Evolutionary conservation across 106 monocot species (phyloP), one percentile per base, ranked within the genome.

Genomic region (Chionographis japonica): DNA sequence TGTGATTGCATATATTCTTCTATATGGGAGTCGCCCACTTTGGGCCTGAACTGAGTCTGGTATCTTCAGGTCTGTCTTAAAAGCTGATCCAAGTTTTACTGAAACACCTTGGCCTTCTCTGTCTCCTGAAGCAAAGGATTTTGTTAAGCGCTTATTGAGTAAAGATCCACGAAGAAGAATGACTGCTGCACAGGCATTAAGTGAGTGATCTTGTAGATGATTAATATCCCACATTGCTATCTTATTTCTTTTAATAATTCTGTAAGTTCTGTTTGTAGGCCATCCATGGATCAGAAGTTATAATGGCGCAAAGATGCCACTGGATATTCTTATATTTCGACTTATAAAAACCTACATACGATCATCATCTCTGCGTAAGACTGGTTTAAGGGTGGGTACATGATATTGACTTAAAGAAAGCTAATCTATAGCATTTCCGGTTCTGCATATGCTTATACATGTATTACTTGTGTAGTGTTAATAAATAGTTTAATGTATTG

Each of bases 31-130:
- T 65, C 92, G 92, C 11, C 92, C 92, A 71, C 88, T 92, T 73
- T 92, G 92, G 92, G 88, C 88, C 4, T 77, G 92, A 72, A 86
- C 92, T 36, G 92, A 92, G 52, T 92, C 92, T 77, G 92, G 92
- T 56, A 92, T 92, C 20, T 92, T 92, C 65, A 72, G 92, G 57
- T 70, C 92, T 37, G 92, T 92, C 52, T 58, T 92, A 18, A 92
- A 92, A 81, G 88, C 92, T 64, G 85, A 92, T 76, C 92, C 92
- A 58, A 86, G 80, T 72, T 92, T 88, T 58, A 85, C 63, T 50
- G 92, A 88, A 60, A 68, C 70, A 13, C 92, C 92, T 43, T 92
- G 92, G 92, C 92, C 88, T 57, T 88, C 88, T 65, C 60, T 88
- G 12, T 83, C 92, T 36, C 43, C 61, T 17, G 83, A 92, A 66